phyloP scores from a whole-genome alignment of 768 basidiomycete genomes.

The Podaxis mareebaensis region DNA sequence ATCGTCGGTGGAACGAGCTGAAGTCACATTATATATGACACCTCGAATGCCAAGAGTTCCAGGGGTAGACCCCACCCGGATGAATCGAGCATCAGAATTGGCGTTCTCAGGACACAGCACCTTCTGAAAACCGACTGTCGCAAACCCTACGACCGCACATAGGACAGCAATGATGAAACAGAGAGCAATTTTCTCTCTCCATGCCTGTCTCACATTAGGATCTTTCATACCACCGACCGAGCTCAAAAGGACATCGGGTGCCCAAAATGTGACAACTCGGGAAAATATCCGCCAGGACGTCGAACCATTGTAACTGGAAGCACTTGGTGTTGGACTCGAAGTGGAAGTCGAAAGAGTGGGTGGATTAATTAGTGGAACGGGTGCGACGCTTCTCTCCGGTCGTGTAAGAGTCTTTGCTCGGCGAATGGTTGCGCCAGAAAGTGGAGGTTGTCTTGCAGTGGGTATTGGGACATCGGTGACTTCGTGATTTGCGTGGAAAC shows the following conservation, averaged over 20 bases:
- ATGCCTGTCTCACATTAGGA: slow-evolving; percentile 78
- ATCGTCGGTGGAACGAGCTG: slow-evolving; percentile 45
- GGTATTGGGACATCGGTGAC: slow-evolving; percentile 69
- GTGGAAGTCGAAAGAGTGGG: slow-evolving; percentile 38
- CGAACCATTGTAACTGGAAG: slow-evolving; percentile 41
- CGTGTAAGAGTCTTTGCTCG: slow-evolving; percentile 95
- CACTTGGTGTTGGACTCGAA: slow-evolving; percentile 30
- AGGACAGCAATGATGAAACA: slow-evolving; percentile 84
- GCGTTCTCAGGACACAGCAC: slow-evolving; percentile 79
- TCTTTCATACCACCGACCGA: slow-evolving; percentile 82
- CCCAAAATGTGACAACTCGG: slow-evolving; percentile 86
- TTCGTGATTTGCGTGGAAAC: slow-evolving; percentile 54
- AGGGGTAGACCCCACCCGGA: slow-evolving; percentile 53
- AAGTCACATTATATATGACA: slow-evolving; percentile 70
- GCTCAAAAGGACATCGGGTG: slow-evolving; percentile 73
- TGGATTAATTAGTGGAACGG: slow-evolving; percentile 92
- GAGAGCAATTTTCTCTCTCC: slow-evolving; percentile 96
- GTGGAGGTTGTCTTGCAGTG: slow-evolving; percentile 55
- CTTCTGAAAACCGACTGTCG: slow-evolving; percentile 91
- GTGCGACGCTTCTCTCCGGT: slow-evolving; percentile 93
- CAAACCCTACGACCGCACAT: slow-evolving; percentile 83
- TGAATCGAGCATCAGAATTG: slow-evolving; percentile 44
- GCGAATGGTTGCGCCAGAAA: slow-evolving; percentile 63
- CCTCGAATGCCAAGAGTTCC: slow-evolving; percentile 81
- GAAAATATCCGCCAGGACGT: slow-evolving; percentile 84